Conservation (phyloP, 148 eudicot genomes). For the Drosera capensis region DNA sequence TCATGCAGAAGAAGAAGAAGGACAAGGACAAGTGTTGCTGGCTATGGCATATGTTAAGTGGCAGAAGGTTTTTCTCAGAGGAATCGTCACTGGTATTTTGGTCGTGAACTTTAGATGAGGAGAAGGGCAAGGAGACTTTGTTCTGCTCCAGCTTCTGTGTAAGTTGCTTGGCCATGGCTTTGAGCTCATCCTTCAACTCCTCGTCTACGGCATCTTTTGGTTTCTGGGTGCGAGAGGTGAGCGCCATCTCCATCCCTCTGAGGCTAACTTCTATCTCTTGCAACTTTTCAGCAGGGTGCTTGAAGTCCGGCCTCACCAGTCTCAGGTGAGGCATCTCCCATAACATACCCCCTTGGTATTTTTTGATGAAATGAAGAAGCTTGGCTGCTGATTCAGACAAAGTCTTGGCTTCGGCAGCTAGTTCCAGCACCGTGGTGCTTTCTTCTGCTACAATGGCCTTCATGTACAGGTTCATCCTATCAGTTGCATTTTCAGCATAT, state of each 20-base stretch:
- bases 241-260: conserved; percentile 38
- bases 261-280: conserved; percentile 22
- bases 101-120: conserved; percentile 15
- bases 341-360: conserved; percentile 22
- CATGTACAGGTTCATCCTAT: conserved; percentile 24
- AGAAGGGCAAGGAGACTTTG: conserved; percentile 7
- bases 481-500: conserved; percentile 32
- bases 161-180: conserved; percentile 7
- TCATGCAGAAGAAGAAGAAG: conserved; percentile 28
- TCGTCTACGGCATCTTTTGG: conserved; percentile 8
- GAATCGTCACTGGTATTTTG: conserved; percentile 6
- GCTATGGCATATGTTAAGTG: conserved; percentile 5
- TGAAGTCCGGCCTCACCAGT: conserved; percentile 2
- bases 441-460: conserved; percentile 21
- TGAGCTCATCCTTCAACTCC: conserved; percentile 11
- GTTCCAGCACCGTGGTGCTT: conserved; percentile 13
- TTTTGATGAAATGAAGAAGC: conserved; percentile 23
- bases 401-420: conserved; percentile 22
- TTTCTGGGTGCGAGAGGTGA: conserved; percentile 11
- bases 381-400: conserved; percentile 30
- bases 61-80: conserved; percentile 9
- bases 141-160: conserved; percentile 16
- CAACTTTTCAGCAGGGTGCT: conserved; percentile 18
- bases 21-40: conserved; percentile 7
- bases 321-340: conserved; percentile 29